phyloP scores from a whole-genome alignment of 1,284 basidiomycete species.

The Bjerkandera adusta region DNA sequence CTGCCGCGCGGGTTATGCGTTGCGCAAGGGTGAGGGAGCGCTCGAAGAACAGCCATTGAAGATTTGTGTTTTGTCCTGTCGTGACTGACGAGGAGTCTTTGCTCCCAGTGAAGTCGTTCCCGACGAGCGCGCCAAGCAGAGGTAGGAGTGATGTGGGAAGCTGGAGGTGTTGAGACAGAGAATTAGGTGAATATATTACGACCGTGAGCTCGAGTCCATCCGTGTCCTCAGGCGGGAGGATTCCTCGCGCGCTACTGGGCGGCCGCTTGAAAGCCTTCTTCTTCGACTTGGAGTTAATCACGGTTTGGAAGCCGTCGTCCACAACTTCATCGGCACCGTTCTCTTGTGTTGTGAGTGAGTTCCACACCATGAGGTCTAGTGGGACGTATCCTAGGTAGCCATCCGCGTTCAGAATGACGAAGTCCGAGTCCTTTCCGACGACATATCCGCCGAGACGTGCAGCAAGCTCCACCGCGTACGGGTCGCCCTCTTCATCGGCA shows the following conservation, averaged over 20 bases:
- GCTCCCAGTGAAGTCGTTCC: slow-evolving; percentile 74
- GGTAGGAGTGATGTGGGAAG: slow-evolving; percentile 76
- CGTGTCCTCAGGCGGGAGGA: slow-evolving; percentile 52
- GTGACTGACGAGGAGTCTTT: slow-evolving; percentile 28
- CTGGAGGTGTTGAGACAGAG: slow-evolving; percentile 66
- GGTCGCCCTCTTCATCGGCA: slow-evolving; percentile 87
- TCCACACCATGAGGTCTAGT: slow-evolving; percentile 80
- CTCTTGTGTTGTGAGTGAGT: slow-evolving; percentile 32
- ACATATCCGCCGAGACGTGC: slow-evolving; percentile 74
- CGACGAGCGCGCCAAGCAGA: slow-evolving; percentile 81
- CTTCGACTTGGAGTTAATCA: slow-evolving; percentile 44
- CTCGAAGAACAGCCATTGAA: slow-evolving; percentile 70
- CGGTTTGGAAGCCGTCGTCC: slow-evolving; percentile 61
- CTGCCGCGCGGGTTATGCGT: slow-evolving; percentile 58
- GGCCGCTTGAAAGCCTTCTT: slow-evolving; percentile 34
- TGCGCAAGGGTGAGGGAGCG: slow-evolving; percentile 50
- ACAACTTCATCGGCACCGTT: slow-evolving; percentile 31
- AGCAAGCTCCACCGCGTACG: slow-evolving; percentile 81
- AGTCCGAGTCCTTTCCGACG: slow-evolving; percentile 80
- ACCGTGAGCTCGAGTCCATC: slow-evolving; percentile 49
- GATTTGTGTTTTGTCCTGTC: slow-evolving; percentile 29
- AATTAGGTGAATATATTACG: slow-evolving; percentile 56
- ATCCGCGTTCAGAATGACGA: slow-evolving; percentile 72
- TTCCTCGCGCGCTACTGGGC: slow-evolving; percentile 36
- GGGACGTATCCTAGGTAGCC: slow-evolving; percentile 79